Evolutionary conservation across 768 basidiomycete genomes (phyloP), one percentile per base, ranked within the genome.

Genomic region (Pleurotus giganteus): DNA sequence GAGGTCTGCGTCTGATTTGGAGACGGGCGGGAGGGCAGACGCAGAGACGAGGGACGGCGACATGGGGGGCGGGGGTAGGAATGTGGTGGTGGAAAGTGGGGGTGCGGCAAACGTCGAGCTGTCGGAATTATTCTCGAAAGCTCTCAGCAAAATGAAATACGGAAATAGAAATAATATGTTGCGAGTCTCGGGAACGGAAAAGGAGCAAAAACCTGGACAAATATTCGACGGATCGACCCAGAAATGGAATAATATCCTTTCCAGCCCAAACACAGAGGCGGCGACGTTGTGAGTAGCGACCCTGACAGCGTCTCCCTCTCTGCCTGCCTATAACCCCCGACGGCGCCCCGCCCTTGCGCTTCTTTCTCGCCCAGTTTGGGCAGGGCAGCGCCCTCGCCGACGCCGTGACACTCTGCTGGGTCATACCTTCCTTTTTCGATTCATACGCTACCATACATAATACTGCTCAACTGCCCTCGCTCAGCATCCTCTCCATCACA

Each of bases 401-500:
- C n/a, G n/a, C n/a, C n/a, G n/a, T n/a, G n/a, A n/a, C 43, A 45
- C 21, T 7, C 15, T 27, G 5, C 43, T 24, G 43, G 43, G 24
- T 9, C 43, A 8, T 6, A 45, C 43, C 26, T 47, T 15, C 46
- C 27, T 47, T 29, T 47, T 32, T 47, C 27, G 26, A 9, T 47
- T 15, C 17, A 41, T 41, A 32, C 13, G 13, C 31, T 6, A 6
- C 13, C 31, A 32, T 32, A 6, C 31, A 13, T 6, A 6, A 32
- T 32, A 32, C 39, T 13, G 34, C 42, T 57, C 28, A 52, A n/a
- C 28, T 24, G 9, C 56, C 58, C 36, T 61, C 58, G 1, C 41
- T 63, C 37, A 85, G 64, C 64, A 80, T 73, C 17, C 81, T 78
- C 57, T 84, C 82, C 75, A 85, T 75, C 43, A 74, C 65, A 29